Evolutionary conservation across 108 stramenopile species (phyloP).

Genomic region (Licmophora abbreviata): DNA sequence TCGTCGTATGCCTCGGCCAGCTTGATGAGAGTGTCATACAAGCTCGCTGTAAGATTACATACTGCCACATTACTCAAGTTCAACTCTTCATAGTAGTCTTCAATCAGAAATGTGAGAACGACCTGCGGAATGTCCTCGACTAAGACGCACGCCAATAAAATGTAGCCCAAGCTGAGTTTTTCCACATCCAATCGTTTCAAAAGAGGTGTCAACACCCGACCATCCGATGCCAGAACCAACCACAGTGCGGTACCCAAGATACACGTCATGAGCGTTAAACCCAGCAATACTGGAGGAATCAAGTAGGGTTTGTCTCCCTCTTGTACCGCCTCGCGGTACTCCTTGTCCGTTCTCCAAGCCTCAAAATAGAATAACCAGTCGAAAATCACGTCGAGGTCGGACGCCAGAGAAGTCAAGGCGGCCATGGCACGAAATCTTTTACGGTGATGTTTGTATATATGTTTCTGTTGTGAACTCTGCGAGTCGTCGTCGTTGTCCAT

Average conservation of each 20-base stretch:
- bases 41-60: conserved; percentile 18
- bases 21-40: conserved; percentile 34
- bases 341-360: not conserved
- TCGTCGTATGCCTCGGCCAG: conserved; percentile 30
- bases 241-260: conserved; percentile 19
- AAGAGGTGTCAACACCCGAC: conserved; percentile 17
- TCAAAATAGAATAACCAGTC: conserved; percentile 24
- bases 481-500: not conserved
- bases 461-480: not conserved
- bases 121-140: conserved; percentile 35
- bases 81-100: conserved; percentile 23
- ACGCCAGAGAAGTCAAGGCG: conserved; percentile 14
- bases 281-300: conserved; percentile 11
- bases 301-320: conserved; percentile 4
- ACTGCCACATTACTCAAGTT: conserved; percentile 14
- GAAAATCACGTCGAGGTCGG: conserved; percentile 27
- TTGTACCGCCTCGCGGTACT: conserved; percentile 3
- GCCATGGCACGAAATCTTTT: conserved; percentile 17
- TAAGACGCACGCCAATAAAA: conserved; percentile 17
- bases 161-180: conserved; percentile 21
- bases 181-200: conserved; percentile 11
- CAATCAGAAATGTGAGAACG: conserved; percentile 26
- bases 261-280: conserved; percentile 6
- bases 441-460: conserved; percentile 1
- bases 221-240: conserved; percentile 29